phyloP scores from a whole-genome alignment of 805 yeast genomes.

The Saturnispora hagleri region DNA sequence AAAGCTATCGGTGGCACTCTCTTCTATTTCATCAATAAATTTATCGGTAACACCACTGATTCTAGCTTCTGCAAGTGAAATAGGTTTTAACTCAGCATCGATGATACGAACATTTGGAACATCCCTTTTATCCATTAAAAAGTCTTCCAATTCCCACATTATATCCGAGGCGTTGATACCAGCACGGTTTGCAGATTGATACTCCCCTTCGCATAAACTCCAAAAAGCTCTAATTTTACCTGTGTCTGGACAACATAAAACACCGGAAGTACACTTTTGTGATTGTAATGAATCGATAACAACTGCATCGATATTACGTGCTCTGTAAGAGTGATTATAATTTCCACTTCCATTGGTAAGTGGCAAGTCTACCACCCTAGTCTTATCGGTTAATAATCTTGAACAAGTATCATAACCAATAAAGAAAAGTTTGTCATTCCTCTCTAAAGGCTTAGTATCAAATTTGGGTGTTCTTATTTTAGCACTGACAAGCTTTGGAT shows the following conservation, averaged over 20 bases:
- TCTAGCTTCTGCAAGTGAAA: not conserved
- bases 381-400: too few relatives aligned
- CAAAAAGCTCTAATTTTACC: constrained; percentile 32
- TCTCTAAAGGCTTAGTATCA: constrained; percentile 43
- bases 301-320: constrained; percentile 71
- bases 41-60: not conserved
- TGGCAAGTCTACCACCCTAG: too few relatives aligned
- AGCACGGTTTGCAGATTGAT: not conserved
- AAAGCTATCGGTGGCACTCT: not conserved
- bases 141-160: not conserved
- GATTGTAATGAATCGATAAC: constrained; percentile 64
- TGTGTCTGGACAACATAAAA: constrained; percentile 55
- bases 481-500: constrained; percentile 63
- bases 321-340: constrained; percentile 72
- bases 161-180: not conserved
- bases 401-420: constrained; percentile 53
- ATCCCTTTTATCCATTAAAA: not conserved
- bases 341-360: constrained; percentile 36
- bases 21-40: not conserved
- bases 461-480: constrained; percentile 63
- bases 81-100: not conserved
- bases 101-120: not conserved
- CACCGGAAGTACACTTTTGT: constrained; percentile 59
- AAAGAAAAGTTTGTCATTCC: constrained; percentile 69
- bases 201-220: not conserved